Conservation (phyloP, 495 filamentous ascomycete species). For the Podospora sp. region DNA sequence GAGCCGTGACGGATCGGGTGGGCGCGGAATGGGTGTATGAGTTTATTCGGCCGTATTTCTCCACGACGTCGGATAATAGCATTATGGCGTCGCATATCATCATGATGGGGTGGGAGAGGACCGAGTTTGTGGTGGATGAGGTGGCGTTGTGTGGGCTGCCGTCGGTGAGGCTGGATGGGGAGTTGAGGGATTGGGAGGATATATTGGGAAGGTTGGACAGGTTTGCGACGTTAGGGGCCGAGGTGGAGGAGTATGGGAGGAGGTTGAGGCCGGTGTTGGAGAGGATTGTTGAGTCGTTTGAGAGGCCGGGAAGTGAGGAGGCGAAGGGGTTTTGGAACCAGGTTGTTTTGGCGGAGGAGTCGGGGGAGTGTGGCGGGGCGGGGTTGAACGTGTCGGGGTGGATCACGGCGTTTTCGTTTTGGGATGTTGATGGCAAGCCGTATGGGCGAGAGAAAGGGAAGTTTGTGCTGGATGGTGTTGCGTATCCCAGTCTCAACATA, state of each 20-base stretch:
- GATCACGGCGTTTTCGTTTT: not conserved
- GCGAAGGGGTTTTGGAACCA: not conserved
- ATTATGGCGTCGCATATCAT: not conserved
- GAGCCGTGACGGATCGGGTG: not conserved
- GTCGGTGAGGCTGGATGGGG: not conserved
- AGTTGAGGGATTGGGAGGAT: not conserved
- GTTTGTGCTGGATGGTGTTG: not conserved
- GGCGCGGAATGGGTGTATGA: constrained; percentile 3
- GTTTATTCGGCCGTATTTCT: not conserved
- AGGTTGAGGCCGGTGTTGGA: not conserved
- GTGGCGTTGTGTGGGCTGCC: not conserved
- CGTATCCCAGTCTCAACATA: constrained; percentile 1
- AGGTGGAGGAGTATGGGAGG: not conserved
- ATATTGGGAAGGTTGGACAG: not conserved
- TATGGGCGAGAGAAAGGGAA: not conserved
- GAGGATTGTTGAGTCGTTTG: not conserved
- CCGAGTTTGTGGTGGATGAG: not conserved
- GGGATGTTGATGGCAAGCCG: constrained; percentile 4
- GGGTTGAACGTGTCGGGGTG: not conserved
- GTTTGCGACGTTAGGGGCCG: not conserved
- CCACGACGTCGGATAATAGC: not conserved
- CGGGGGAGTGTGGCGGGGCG: not conserved
- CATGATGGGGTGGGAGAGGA: constrained; percentile 3
- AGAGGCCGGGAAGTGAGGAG: not conserved
- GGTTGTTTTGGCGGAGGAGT: not conserved